Evolutionary conservation across 2,329 filamentous ascomycete species (phyloP).

Genomic region (Curvularia sp.): DNA sequence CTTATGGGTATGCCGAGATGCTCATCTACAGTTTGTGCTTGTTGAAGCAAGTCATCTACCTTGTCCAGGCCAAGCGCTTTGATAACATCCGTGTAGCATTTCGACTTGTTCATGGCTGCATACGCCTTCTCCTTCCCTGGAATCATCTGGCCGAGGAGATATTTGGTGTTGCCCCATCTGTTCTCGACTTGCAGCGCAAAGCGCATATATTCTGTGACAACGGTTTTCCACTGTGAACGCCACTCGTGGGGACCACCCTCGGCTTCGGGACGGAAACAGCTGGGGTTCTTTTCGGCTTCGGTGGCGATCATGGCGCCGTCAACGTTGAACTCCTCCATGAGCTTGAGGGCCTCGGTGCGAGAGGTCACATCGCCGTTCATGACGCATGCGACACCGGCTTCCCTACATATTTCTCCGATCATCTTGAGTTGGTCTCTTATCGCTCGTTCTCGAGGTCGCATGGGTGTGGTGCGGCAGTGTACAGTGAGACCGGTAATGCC

Average conservation of each 20-base stretch:
- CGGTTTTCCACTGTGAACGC: constrained; percentile 74
- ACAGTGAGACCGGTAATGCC: constrained; percentile 92
- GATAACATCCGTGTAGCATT: constrained; percentile 75
- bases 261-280: constrained; percentile 75
- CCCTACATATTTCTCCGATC: constrained; percentile 79
- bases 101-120: constrained; percentile 67
- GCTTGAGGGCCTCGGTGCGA: constrained; percentile 72
- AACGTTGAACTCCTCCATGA: constrained; percentile 81
- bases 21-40: constrained; percentile 71
- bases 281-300: constrained; percentile 87
- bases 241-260: constrained; percentile 66
- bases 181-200: constrained; percentile 80
- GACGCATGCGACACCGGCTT: constrained; percentile 86
- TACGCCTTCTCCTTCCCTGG: constrained; percentile 76
- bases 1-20: constrained; percentile 65
- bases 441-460: constrained; percentile 88
- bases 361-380: constrained; percentile 93
- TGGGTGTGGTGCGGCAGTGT: constrained; percentile 94
- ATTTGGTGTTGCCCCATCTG: constrained; percentile 92
- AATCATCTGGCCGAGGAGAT: constrained; percentile 81
- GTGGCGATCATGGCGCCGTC: constrained; percentile 98
- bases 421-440: constrained; percentile 86
- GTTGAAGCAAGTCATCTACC: constrained; percentile 67
- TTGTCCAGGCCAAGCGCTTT: constrained; percentile 69
- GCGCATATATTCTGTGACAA: constrained; percentile 77